Evolutionary conservation across 2,329 filamentous ascomycete species (phyloP), one percentile per base, ranked within the genome.

Genomic region (Nakataea oryzae): DNA sequence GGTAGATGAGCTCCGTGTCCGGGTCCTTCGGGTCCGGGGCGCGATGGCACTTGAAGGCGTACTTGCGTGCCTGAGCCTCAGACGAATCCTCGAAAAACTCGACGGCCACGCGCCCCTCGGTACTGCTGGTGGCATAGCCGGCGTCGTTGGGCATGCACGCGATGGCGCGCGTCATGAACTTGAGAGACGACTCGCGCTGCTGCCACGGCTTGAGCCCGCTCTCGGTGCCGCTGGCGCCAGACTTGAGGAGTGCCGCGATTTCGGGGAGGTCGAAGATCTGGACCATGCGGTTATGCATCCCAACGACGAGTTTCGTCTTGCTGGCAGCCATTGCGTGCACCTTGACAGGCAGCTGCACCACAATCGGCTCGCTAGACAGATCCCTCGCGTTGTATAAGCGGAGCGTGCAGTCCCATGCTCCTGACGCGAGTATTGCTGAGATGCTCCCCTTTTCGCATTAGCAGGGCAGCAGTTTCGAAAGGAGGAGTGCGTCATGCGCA

Each of bases 11-110:
- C 69, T 96, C 93, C 32, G 81, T 86, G 59, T 85, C 86, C 61
- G 83, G 82, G 12, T 81, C 81, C 54, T 87, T 82, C 2, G 84
- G 75, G 12, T 80, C 81, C 1, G 86, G 82, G 73, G 96, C 91
- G 5, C 95, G 85, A 75, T 99, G 95, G 75, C 95, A 99, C 75
- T 99, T 99, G 84, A 99, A 99, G 17, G 95, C 95, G 74, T 97
- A 99, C 74, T 97, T 97, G 67, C 93, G 85, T 54, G 90, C 88
- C 76, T 97, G 93, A 4, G 90, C 93, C 73, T 93, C 90, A 55
- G 86, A 80, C 6, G 86, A 90, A 21, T 95, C 90, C 71, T 97
- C 95, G 73, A 99, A 97, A 91, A 93, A 97, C 74, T 99, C 95
- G 1, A 99, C 95, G 0, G 93, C 93, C 2, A 99, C 92, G 68